Evolutionary conservation across 768 basidiomycete genomes (phyloP).

Genomic region (Lactarius sp.): DNA sequence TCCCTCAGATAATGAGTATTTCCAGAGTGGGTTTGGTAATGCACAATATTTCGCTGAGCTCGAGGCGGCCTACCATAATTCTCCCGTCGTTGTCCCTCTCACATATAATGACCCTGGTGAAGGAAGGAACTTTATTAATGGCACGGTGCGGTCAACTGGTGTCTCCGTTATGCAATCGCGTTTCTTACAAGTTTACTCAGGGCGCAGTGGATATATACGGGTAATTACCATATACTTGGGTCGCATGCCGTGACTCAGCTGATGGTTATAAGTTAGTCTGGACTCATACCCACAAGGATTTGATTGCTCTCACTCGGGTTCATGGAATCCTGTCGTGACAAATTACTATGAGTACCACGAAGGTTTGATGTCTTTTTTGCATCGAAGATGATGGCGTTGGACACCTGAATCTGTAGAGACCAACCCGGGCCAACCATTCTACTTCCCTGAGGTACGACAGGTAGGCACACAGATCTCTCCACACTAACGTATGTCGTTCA

Average conservation of each 20-base stretch:
- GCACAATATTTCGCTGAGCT: constrained; percentile 62
- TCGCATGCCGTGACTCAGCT: not conserved
- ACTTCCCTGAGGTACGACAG: constrained; percentile 58
- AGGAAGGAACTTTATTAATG: constrained; percentile 60
- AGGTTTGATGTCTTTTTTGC: constrained; percentile 25
- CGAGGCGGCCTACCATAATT: constrained; percentile 48
- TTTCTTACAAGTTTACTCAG: constrained; percentile 29
- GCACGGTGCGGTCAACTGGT: constrained; percentile 44
- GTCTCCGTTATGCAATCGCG: not conserved
- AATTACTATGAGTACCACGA: constrained; percentile 64
- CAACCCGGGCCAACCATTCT: constrained; percentile 54
- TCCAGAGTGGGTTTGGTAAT: constrained; percentile 41
- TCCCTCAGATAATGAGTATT: constrained; percentile 69
- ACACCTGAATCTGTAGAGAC: constrained; percentile 25
- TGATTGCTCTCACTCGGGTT: constrained; percentile 69
- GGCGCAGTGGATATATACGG: constrained; percentile 77
- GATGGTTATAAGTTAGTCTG: constrained; percentile 7
- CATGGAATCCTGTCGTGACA: constrained; percentile 59
- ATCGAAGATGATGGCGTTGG: not conserved
- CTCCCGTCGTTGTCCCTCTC: constrained; percentile 60
- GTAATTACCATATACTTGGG: constrained; percentile 31
- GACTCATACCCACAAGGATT: constrained; percentile 77
- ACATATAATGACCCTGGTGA: constrained; percentile 69
- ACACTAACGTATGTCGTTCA: constrained; percentile 28
- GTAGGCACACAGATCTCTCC: not conserved